Evolutionary conservation across 2,329 filamentous ascomycete genomes (phyloP), one percentile per base, ranked within the genome.

Genomic region (Lasiodiplodia sp.): DNA sequence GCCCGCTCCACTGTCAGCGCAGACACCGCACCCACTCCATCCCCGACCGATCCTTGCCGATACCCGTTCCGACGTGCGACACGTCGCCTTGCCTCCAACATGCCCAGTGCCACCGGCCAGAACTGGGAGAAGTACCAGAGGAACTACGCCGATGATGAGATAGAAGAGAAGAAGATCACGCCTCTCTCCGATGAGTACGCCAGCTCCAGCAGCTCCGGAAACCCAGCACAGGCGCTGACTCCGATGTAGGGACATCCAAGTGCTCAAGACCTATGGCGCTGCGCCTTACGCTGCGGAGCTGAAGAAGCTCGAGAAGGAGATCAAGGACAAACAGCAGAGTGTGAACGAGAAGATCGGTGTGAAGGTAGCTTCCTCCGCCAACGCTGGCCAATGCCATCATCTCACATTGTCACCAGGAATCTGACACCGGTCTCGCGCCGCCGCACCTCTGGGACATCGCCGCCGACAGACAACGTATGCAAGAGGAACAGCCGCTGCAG

Each of bases 111-210:
- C 83, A 97, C 92, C 77, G 96, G 96, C 80, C 84, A 87, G 82
- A 93, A 89, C 88, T 99, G 96, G 96, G 96, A 99, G 88, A 98
- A 98, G 86, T 98, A 97, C 87, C 89, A 92, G 85, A 97, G 98
- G 88, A 94, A 91, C 79, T 99, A 93, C 79, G 95, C 91, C 79
- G 96, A 99, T 79, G 96, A 99, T 77, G 96, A 98, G 81, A 87
- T 94, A 82, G 94, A 97, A 81, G 96, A 99, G 88, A 99, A 99
- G 91, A 99, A 99, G 89, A 99, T 99, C 79, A 95, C 94, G 70
- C 96, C 96, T 73, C 86, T 99, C 71, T 92, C 94, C 74, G 96
- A 98, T 85, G 96, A 98, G 95, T 97, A 87, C 73, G 92, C 47
- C 37, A 51, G 85, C 58, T 14, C 14, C 40, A 8, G 18, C 55